Conservation (phyloP, 129 eudicot species). For the Deinandra increscens region DNA sequence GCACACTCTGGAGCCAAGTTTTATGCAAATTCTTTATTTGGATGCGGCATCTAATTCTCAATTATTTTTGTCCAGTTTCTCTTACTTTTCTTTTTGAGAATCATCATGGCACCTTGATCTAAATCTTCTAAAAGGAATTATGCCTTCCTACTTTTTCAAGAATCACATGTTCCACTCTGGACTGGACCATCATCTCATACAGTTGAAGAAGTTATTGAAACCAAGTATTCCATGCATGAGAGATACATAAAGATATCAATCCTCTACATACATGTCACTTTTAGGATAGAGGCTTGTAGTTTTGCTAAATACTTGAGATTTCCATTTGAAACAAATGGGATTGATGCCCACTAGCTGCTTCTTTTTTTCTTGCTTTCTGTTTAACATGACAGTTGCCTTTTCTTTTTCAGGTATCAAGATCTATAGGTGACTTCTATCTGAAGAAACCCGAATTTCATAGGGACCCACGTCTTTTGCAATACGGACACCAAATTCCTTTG, state of each 20-base stretch:
- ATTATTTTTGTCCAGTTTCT: constrained; percentile 26
- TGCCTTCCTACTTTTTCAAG: constrained; percentile 49
- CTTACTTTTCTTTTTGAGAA: constrained; percentile 33
- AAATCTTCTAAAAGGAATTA: constrained; percentile 30
- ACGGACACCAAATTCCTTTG: constrained; percentile 60
- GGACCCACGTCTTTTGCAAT: constrained; percentile 70
- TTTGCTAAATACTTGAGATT: constrained; percentile 11
- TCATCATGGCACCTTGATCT: constrained; percentile 34
- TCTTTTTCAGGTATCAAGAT: constrained; percentile 82
- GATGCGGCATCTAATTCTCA: constrained; percentile 38
- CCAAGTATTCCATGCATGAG: constrained; percentile 42
- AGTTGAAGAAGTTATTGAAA: constrained; percentile 33
- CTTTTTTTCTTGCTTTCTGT: constrained; percentile 14
- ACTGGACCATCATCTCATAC: constrained; percentile 40
- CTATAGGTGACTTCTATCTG: constrained; percentile 91
- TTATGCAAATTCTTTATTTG: constrained; percentile 8
- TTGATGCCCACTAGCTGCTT: constrained; percentile 29
- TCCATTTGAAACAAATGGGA: constrained; percentile 13
- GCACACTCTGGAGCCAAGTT: constrained; percentile 1
- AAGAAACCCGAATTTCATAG: constrained; percentile 82
- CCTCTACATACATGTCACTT: constrained; percentile 23
- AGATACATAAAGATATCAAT: constrained; percentile 40
- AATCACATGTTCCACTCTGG: constrained; percentile 57
- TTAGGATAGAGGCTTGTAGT: constrained; percentile 26
- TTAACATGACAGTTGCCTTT: constrained; percentile 3